Conservation (phyloP, 2,329 filamentous ascomycete genomes). For the Ilyonectria mors-panacis region DNA sequence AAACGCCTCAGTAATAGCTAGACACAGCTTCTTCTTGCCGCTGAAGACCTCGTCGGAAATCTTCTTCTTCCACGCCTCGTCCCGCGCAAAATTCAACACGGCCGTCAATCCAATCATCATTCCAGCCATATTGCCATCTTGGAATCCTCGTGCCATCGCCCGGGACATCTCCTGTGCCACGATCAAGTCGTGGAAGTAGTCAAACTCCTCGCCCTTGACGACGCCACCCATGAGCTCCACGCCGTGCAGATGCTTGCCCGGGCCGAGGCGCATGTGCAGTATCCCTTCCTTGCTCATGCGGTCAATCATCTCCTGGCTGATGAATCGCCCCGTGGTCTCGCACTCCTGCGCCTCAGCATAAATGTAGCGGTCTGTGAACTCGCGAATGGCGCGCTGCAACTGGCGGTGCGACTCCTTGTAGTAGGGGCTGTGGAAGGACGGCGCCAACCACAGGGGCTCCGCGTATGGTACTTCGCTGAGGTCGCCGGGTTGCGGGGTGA, state of each 20-base stretch:
- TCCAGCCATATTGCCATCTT: slow-evolving; percentile 89
- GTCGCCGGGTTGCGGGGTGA: slow-evolving; percentile 78
- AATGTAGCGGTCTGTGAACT: slow-evolving; percentile 81
- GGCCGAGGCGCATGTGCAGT: slow-evolving; percentile 86
- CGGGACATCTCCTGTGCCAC: slow-evolving; percentile 81
- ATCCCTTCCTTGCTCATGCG: slow-evolving; percentile 82
- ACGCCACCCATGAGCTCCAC: slow-evolving; percentile 77
- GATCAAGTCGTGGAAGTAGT: slow-evolving; percentile 89
- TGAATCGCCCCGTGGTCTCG: slow-evolving; percentile 80
- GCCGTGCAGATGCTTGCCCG: slow-evolving; percentile 85
- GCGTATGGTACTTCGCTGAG: slow-evolving; percentile 85
- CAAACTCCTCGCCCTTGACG: slow-evolving; percentile 84
- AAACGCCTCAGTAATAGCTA: slow-evolving; percentile 92
- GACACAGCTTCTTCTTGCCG: slow-evolving; percentile 89
- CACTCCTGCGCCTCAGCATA: slow-evolving; percentile 82
- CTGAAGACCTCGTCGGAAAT: slow-evolving; percentile 81
- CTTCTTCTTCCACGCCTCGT: slow-evolving; percentile 75
- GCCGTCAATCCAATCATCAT: slow-evolving; percentile 88
- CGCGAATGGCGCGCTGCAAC: slow-evolving; percentile 78
- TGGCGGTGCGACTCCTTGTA: slow-evolving; percentile 81
- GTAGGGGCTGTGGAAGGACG: slow-evolving; percentile 84
- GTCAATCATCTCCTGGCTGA: slow-evolving; percentile 81
- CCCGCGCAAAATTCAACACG: slow-evolving; percentile 82
- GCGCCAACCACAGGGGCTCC: slow-evolving; percentile 86
- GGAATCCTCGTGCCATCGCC: slow-evolving; percentile 82